A percentile compares a stretch with the other conserved stretches of the same genome.
Evolutionary conservation across 2,329 filamentous ascomycete genomes (phyloP).

Genomic region (Fusarium hainanense): DNA sequence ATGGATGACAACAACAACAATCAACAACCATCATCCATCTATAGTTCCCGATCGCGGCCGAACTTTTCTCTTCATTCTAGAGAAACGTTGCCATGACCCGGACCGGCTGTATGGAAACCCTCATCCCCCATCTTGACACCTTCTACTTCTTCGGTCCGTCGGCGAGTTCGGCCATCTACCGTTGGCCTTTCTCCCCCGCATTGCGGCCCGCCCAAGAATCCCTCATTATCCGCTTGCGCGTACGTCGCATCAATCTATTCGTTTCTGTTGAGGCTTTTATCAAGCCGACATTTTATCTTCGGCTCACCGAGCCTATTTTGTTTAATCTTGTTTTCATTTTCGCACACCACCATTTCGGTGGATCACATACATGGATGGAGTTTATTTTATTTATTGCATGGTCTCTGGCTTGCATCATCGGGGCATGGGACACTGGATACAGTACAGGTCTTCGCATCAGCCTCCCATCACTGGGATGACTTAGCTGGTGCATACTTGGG

Average conservation of each 20-base stretch:
- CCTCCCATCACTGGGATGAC: conserved; percentile 37
- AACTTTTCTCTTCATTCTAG: background rate
- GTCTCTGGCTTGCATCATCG: conserved; percentile 12
- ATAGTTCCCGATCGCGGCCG: conserved; percentile 37
- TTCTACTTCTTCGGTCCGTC: conserved; percentile 24
- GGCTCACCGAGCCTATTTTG: conserved; percentile 8
- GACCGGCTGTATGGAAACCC: conserved; percentile 33
- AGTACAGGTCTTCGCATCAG: conserved; percentile 35
- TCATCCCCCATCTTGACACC: conserved; percentile 7
- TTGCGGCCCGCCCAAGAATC: conserved; percentile 12
- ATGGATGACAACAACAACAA: conserved; percentile 37
- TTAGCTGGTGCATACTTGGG: conserved; percentile 32
- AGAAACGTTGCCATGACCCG: conserved; percentile 8
- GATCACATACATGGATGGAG: conserved; percentile 31
- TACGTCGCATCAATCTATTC: conserved; percentile 1
- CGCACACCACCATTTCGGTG: conserved; percentile 19
- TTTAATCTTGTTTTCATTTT: conserved; percentile 29
- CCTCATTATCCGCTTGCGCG: conserved; percentile 6
- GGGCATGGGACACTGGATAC: conserved; percentile 27
- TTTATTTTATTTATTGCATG: conserved; percentile 24
- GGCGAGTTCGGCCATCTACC: conserved; percentile 27
- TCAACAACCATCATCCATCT: conserved; percentile 21
- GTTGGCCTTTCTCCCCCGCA: conserved; percentile 27
- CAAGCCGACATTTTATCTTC: conserved; percentile 22
- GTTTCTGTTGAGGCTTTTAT: conserved; percentile 26